A percentile compares a stretch with the other conserved stretches of the same genome.
phyloP scores from a whole-genome alignment of 345 rosid species.

The Aquilaria malaccensis region DNA sequence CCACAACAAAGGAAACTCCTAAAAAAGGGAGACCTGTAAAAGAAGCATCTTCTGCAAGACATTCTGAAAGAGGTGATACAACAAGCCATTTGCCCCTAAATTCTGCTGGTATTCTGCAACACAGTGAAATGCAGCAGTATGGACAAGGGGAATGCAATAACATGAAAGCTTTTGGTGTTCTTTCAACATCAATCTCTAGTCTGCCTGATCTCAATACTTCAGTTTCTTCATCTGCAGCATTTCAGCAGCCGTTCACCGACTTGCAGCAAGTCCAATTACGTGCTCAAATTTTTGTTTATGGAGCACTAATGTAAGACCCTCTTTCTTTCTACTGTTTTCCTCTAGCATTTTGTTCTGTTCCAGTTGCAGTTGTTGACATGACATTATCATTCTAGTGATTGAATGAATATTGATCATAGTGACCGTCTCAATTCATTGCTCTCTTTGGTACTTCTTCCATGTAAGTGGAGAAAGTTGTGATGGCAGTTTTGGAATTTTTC shows the following conservation, averaged over 20 bases:
- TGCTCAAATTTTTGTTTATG: constrained; percentile 97
- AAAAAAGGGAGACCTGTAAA: constrained; percentile 45
- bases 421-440: too few species aligned
- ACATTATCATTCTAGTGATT: too few species aligned
- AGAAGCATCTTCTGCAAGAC: constrained; percentile 32
- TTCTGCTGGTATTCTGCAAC: constrained; percentile 40
- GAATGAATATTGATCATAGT: too few species aligned
- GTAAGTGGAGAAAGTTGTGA: too few species aligned
- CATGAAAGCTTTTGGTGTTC: constrained; percentile 43
- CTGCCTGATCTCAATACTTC: constrained; percentile 68
- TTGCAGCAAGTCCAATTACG: constrained; percentile 98
- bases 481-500: too few species aligned
- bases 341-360: neutral
- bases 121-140: constrained; percentile 51
- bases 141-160: constrained; percentile 37
- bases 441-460: too few species aligned
- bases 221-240: constrained; percentile 38
- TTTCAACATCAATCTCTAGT: constrained; percentile 39
- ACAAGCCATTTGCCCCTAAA: constrained; percentile 29
- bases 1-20: constrained; percentile 49
- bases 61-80: constrained; percentile 44
- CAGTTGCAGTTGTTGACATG: too few species aligned
- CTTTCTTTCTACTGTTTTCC: neutral
- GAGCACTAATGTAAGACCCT: constrained; percentile 79
- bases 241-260: constrained; percentile 93